These are phyloP conservation scores for Candida stauntonica DNA, from an alignment of 805 yeast species.

Conservation along the genomic window DNA sequence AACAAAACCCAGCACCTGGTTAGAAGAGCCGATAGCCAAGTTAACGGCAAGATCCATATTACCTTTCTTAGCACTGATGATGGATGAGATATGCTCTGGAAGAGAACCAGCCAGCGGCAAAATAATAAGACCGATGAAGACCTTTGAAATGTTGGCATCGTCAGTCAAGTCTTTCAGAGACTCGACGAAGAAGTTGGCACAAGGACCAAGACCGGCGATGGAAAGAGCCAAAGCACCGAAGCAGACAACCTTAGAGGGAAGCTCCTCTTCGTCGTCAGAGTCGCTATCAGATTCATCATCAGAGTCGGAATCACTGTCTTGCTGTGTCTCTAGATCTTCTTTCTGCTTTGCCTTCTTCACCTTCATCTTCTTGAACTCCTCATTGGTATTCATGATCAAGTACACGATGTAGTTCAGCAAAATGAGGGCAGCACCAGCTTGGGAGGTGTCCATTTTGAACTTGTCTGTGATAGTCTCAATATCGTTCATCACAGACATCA, in stretches of 20 bases:
- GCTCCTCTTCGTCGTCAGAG: conserved; percentile 2
- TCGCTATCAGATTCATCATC: conserved; percentile 7
- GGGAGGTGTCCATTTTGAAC: conserved; percentile 21
- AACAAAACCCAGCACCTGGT: conserved; percentile 23
- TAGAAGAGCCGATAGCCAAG: conserved; percentile 20
- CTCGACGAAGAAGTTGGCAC: conserved; percentile 24
- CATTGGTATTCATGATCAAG: conserved; percentile 20
- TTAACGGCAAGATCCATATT: conserved; percentile 21
- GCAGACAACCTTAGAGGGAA: conserved; percentile 19
- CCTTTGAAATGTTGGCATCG: conserved; percentile 20
- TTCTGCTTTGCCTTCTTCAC: conserved; percentile 10
- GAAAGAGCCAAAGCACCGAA: conserved; percentile 21
- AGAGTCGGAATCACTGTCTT: conserved; percentile 4
- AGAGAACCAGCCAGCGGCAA: conserved; percentile 24
- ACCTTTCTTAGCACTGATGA: conserved; percentile 21
- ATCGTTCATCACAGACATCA: conserved; percentile 20
- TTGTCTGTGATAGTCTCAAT: conserved; percentile 16
- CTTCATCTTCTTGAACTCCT: conserved; percentile 18
- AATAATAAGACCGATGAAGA: conserved; percentile 23
- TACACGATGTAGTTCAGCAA: conserved; percentile 20
- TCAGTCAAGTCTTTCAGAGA: conserved; percentile 21
- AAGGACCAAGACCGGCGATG: conserved; percentile 22
- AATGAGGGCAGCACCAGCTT: conserved; percentile 21
- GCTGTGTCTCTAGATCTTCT: conserved; percentile 4
- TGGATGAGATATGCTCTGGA: conserved; percentile 23